phyloP scores from a whole-genome alignment of 2,329 filamentous ascomycete species.

The Hypoxylon sp. region DNA sequence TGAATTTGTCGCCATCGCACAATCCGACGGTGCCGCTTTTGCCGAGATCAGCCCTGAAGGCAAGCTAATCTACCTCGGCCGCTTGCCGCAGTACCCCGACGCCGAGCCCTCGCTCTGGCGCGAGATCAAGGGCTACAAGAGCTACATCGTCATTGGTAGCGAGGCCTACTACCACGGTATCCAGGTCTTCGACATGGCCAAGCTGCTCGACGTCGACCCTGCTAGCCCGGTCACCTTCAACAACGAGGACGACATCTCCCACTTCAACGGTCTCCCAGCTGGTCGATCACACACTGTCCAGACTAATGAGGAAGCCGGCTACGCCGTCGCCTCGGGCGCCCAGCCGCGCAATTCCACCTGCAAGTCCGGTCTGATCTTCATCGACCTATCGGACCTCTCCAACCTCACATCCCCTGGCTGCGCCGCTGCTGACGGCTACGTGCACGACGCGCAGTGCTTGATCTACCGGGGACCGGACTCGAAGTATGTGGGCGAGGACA shows the following conservation, averaged over 20 bases:
- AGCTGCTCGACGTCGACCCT: conserved; percentile 65
- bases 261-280: conserved; percentile 59
- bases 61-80: conserved; percentile 67
- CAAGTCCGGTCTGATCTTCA: conserved; percentile 70
- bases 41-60: conserved; percentile 66
- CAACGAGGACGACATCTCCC: conserved; percentile 59
- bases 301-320: conserved; percentile 62
- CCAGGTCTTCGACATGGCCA: conserved; percentile 75
- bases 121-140: conserved; percentile 63
- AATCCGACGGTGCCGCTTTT: conserved; percentile 69
- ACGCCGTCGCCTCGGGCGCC: conserved; percentile 62
- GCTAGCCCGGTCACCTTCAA: conserved; percentile 61
- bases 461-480: conserved; percentile 66
- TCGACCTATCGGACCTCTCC: conserved; percentile 68
- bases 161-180: conserved; percentile 67
- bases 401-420: conserved; percentile 69
- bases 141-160: conserved; percentile 58
- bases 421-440: conserved; percentile 69
- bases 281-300: conserved; percentile 65
- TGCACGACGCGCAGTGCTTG: conserved; percentile 73
- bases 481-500: conserved; percentile 62
- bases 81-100: conserved; percentile 63
- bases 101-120: conserved; percentile 65
- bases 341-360: conserved; percentile 61
- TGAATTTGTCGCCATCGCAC: conserved; percentile 69